Evolutionary conservation across 2,329 filamentous ascomycete genomes (phyloP).

Genomic region (Hirsutella minnesotensis): DNA sequence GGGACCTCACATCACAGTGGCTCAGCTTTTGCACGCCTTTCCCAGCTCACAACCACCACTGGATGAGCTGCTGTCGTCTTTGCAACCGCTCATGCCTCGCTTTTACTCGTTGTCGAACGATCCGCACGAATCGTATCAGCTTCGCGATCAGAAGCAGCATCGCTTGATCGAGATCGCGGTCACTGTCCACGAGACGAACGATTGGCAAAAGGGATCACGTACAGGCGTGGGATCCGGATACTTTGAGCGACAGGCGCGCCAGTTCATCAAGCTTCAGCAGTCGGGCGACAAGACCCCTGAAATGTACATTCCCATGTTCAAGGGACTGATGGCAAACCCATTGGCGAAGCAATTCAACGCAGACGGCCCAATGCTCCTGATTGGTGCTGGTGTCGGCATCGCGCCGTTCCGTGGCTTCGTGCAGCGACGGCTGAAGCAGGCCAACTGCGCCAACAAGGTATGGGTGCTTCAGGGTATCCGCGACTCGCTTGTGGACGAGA

Average conservation of each 20-base stretch:
- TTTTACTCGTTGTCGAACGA: conserved; percentile 98
- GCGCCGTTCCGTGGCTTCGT: conserved; percentile 97
- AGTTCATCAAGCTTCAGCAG: conserved; percentile 56
- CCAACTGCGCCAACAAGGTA: conserved; percentile 95
- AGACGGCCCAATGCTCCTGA: conserved; percentile 94
- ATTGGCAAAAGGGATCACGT: conserved; percentile 62
- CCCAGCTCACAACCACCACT: conserved; percentile 83
- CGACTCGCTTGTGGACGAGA: conserved; percentile 89
- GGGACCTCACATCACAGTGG: conserved; percentile 71
- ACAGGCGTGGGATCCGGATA: conserved; percentile 88
- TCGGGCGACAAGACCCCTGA: conserved; percentile 45
- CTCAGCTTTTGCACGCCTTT: conserved; percentile 83
- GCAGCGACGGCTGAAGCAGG: conserved; percentile 81
- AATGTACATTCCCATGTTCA: conserved; percentile 89
- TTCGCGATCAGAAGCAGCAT: conserved; percentile 57
- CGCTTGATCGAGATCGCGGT: conserved; percentile 94
- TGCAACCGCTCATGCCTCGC: conserved; percentile 87
- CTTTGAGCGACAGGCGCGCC: conserved; percentile 72
- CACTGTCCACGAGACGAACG: conserved; percentile 74
- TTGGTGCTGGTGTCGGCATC: conserved; percentile 92
- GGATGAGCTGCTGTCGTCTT: conserved; percentile 64
- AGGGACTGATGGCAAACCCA: conserved; percentile 94
- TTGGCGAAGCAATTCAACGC: conserved; percentile 83
- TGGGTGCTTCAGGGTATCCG: conserved; percentile 91
- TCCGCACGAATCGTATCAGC: conserved; percentile 63